Evolutionary conservation across 176 grass and related monocot genomes (phyloP).

Genomic region (Aegilops longissima): DNA sequence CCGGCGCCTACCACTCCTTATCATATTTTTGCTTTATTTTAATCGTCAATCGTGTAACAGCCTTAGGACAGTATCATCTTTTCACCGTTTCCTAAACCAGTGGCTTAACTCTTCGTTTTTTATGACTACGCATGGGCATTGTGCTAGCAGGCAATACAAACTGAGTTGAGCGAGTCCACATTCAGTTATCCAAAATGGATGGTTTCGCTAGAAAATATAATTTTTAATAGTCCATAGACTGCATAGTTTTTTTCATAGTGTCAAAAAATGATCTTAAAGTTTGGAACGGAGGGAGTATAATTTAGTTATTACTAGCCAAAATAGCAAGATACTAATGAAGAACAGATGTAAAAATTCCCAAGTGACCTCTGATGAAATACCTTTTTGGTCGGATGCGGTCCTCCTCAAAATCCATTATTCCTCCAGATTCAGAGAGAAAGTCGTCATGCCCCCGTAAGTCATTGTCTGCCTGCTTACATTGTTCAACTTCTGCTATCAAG

Average conservation of each 20-base stretch:
- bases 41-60: too few species aligned
- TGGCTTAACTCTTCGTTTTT: too few species aligned
- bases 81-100: too few species aligned
- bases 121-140: too few species aligned
- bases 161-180: background rate
- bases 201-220: background rate
- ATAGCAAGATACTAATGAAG: background rate
- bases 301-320: background rate
- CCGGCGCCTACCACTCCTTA: too few species aligned
- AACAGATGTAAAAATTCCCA: background rate
- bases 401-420: conserved; percentile 99
- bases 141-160: background rate
- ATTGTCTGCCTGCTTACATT: conserved; percentile 94
- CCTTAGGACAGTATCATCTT: too few species aligned
- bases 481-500: conserved; percentile 95
- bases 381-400: conserved; percentile 95
- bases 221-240: background rate
- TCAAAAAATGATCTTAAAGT: too few species aligned
- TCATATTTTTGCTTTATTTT: too few species aligned
- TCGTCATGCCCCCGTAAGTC: conserved; percentile 79
- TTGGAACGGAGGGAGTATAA: background rate
- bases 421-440: conserved; percentile 86
- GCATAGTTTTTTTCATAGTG: background rate
- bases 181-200: background rate
- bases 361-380: conserved; percentile 33